A percentile compares a stretch with the other conserved stretches of the same genome.
Evolutionary conservation across 441 rosid genomes (phyloP).

Genomic region (Erodium texanum): DNA sequence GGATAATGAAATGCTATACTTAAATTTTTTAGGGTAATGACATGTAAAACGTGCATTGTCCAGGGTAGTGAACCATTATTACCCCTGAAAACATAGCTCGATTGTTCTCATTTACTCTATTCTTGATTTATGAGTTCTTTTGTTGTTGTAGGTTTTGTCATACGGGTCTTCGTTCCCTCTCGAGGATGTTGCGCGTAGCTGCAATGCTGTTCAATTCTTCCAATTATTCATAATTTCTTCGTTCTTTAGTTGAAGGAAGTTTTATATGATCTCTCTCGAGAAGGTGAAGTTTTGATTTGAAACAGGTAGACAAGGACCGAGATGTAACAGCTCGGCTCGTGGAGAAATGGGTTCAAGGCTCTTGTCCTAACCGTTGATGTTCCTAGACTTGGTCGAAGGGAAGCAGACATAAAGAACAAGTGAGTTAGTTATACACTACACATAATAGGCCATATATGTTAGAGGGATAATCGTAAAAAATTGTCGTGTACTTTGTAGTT

Average conservation of each 20-base stretch:
- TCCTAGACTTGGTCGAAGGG: conserved; percentile 96
- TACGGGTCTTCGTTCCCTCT: conserved; percentile 88
- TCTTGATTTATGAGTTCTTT: neutral
- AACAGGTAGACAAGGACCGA: conserved; percentile 75
- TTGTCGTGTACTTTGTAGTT: too few species aligned
- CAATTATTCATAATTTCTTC: conserved; percentile 58
- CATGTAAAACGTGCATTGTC: too few species aligned
- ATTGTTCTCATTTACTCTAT: conserved; percentile 4
- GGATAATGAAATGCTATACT: too few species aligned
- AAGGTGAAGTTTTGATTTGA: neutral
- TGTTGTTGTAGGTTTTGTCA: conserved; percentile 53
- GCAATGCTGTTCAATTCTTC: conserved; percentile 86
- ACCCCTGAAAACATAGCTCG: conserved; percentile 8
- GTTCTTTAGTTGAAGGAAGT: too few species aligned
- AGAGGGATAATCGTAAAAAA: too few species aligned
- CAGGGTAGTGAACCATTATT: too few species aligned
- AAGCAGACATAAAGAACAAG: conserved; percentile 19
- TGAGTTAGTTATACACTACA: too few species aligned
- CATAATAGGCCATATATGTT: too few species aligned
- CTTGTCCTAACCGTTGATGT: conserved; percentile 92
- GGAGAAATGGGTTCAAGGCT: conserved; percentile 84
- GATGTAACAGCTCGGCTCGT: conserved; percentile 77
- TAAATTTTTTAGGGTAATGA: too few species aligned
- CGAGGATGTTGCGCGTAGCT: conserved; percentile 89
- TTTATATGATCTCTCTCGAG: neutral